These are phyloP conservation scores for Furcasterigmium sp. DNA, from an alignment of 2,329 filamentous ascomycete genomes.

Conservation along the genomic window DNA sequence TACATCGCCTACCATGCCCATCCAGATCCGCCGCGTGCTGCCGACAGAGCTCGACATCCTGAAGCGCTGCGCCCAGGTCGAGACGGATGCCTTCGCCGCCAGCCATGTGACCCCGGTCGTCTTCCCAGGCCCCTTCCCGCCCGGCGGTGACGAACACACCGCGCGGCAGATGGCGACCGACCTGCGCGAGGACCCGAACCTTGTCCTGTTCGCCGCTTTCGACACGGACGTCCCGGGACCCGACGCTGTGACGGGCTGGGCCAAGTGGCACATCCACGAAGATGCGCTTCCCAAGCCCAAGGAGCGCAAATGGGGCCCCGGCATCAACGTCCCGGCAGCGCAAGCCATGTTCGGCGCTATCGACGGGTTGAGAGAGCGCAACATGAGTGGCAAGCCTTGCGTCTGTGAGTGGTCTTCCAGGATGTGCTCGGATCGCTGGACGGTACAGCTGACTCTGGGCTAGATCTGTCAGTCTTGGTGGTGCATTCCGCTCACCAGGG, in stretches of 20 bases:
- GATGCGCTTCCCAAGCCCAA: conserved; percentile 16
- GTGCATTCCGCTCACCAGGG: conserved; percentile 30
- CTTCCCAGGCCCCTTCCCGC: conserved; percentile 24
- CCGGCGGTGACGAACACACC: conserved; percentile 14
- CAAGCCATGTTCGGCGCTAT: conserved; percentile 24
- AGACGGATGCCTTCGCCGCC: not conserved
- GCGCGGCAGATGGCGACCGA: conserved; percentile 14
- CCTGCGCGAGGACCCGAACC: conserved; percentile 8
- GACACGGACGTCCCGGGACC: conserved; percentile 11
- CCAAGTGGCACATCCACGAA: conserved; percentile 27
- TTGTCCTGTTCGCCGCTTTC: conserved; percentile 9
- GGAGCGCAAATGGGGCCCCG: conserved; percentile 18
- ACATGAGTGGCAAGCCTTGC: conserved; percentile 24
- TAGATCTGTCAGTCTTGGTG: conserved; percentile 31
- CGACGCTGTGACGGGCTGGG: conserved; percentile 26
- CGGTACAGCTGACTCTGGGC: not conserved
- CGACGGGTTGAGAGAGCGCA: conserved; percentile 20
- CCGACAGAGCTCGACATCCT: conserved; percentile 13
- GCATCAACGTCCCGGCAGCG: conserved; percentile 25
- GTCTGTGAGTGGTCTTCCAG: conserved; percentile 25
- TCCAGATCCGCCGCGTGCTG: conserved; percentile 9
- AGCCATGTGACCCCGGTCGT: conserved; percentile 4
- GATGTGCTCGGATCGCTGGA: not conserved
- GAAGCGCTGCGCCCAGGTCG: not conserved
- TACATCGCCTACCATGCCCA: conserved; percentile 7